Evolutionary conservation across 78 protist genomes (phyloP).

Genomic region (Dictyostelium discoideum): DNA sequence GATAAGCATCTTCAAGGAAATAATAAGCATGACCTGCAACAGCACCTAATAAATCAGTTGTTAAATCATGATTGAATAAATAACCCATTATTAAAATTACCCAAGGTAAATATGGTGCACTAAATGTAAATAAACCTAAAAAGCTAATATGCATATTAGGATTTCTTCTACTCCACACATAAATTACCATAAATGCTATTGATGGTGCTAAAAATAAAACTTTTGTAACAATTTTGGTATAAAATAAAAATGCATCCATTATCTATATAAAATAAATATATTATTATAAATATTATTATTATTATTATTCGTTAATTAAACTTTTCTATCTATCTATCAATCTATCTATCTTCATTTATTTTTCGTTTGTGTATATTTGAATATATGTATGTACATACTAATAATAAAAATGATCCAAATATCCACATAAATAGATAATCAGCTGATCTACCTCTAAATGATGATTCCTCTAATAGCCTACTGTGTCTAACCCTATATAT

Average conservation of each 20-base stretch:
- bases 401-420: slow-evolving; percentile 66
- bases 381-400: slow-evolving; percentile 32
- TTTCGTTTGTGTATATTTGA: too few relatives aligned
- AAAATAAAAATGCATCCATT: slow-evolving; percentile 55
- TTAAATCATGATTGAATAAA: slow-evolving; percentile 41
- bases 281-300: not conserved
- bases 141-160: slow-evolving; percentile 78
- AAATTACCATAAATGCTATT: slow-evolving; percentile 82
- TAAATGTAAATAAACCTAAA: slow-evolving; percentile 82
- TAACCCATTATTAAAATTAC: slow-evolving; percentile 73
- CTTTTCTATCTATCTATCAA: too few relatives aligned
- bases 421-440: slow-evolving; percentile 83
- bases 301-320: not conserved
- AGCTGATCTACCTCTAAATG: slow-evolving; percentile 84
- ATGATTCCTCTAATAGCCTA: slow-evolving; percentile 74
- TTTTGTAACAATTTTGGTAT: slow-evolving; percentile 46
- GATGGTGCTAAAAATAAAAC: slow-evolving; percentile 76
- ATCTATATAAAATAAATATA: not conserved
- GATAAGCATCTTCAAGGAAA: slow-evolving; percentile 76
- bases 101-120: slow-evolving; percentile 84
- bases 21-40: slow-evolving; percentile 78
- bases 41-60: slow-evolving; percentile 75
- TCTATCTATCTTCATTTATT: too few relatives aligned
- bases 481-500: slow-evolving; percentile 74
- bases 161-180: slow-evolving; percentile 81